phyloP scores from a whole-genome alignment of 2,329 filamentous ascomycete species.

The Alternaria alternata region DNA sequence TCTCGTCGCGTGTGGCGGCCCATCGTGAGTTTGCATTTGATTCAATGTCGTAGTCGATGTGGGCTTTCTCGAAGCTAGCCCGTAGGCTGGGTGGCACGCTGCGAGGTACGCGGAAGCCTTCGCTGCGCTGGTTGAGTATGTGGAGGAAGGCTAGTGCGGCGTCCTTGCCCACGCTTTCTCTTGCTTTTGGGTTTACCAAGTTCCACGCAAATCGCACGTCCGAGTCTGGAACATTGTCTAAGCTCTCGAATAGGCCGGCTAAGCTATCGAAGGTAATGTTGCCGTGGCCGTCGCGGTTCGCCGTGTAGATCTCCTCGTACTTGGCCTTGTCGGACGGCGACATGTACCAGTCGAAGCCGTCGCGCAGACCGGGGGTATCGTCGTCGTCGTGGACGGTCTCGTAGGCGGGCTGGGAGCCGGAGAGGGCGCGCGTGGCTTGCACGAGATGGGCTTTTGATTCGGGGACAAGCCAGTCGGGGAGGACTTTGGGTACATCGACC shows the following conservation, averaged over 20 bases:
- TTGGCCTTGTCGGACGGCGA: constrained; percentile 87
- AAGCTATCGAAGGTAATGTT: constrained; percentile 78
- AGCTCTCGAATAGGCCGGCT: constrained; percentile 81
- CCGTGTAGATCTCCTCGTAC: constrained; percentile 97
- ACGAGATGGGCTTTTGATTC: constrained; percentile 69
- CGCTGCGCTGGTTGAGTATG: constrained; percentile 94
- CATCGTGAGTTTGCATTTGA: constrained; percentile 78
- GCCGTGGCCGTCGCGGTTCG: constrained; percentile 86
- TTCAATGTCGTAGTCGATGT: constrained; percentile 95
- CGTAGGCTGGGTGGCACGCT: constrained; percentile 90
- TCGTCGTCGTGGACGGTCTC: constrained; percentile 81
- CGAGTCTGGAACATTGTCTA: constrained; percentile 70
- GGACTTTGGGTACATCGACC: constrained; percentile 77
- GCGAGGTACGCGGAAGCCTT: constrained; percentile 92
- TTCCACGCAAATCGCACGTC: constrained; percentile 96
- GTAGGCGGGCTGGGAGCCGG: constrained; percentile 80
- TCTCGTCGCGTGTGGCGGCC: constrained; percentile 80
- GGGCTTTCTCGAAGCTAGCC: constrained; percentile 89
- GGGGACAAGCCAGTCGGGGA: constrained; percentile 97
- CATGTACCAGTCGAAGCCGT: constrained; percentile 99
- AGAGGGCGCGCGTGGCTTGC: constrained; percentile 62
- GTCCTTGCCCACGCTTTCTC: constrained; percentile 88
- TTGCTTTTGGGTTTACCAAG: constrained; percentile 90
- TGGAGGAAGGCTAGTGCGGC: constrained; percentile 93
- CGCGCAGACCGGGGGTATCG: constrained; percentile 84